Base-by-base conservation (phyloP, 345 rosid species). In the Chamaenerion angustifolium region DNA sequence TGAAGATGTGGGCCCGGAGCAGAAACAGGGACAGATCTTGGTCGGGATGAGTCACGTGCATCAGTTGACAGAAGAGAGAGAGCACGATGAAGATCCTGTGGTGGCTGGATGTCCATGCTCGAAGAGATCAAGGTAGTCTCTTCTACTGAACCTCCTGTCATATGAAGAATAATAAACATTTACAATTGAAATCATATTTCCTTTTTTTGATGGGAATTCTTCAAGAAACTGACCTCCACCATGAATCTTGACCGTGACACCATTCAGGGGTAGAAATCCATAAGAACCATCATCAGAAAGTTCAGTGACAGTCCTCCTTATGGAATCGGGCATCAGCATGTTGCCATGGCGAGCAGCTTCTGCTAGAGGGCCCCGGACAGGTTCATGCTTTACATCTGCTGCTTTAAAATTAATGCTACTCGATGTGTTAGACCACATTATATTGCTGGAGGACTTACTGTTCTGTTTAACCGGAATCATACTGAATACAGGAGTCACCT, bases 41-140 rank as follows among this genome's bases (percentile, higher is more conserved):
- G 83, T 60, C 70, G 77, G 51, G 68, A 56, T 11, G 77, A 62
- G 49, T 66, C 75, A 72, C 77, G 70, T 41, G 90, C 58, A 55
- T 74, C 78, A 48, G 76, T 78, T 90, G 98, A 90, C 98, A 90
- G 94, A 90, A 90, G 95, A 90, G 96, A 90, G 98, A 86, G 98
- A 90, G 95, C 98, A 86, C 88, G 77, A 49, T 81, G 88, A 70
- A 76, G 54, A 55, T 81, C 84, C 64, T 71, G 88, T 27, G 86
- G 51, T 16, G 67, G 61, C 58, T 72, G 84, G 74, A 66, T 66
- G 47, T 67, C 73, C 25, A 4, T 21, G 54, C 19, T 35, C 8
- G 75, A 58, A 25, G 94, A 71, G 59, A 78, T 56, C 46, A 67
- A 55, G 37, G 1, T 31, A 15, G 84, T 61, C 65, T 73, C 80